A percentile compares a stretch with the other conserved stretches of the same genome.
Conservation (phyloP, 2,329 filamentous ascomycete genomes). For the Fusarium sulawesiense region DNA sequence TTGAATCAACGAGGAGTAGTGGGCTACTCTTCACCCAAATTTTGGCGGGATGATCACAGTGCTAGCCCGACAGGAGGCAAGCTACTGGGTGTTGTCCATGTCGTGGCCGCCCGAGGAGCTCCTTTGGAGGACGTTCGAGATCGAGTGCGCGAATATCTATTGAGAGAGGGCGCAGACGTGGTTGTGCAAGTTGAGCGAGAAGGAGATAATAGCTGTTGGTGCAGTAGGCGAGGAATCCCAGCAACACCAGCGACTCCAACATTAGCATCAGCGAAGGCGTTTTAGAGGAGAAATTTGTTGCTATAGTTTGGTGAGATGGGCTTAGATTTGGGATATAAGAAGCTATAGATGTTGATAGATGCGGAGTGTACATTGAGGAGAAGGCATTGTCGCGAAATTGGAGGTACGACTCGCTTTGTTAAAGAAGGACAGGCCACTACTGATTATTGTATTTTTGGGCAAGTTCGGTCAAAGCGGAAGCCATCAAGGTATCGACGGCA, state of each 20-base stretch:
- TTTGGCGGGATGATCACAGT: conserved; percentile 85
- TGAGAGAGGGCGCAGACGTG: conserved; percentile 78
- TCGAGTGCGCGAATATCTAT: conserved; percentile 78
- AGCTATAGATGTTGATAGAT: conserved; percentile 25
- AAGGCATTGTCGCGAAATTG: conserved; percentile 1
- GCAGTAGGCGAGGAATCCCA: conserved; percentile 51
- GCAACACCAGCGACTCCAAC: conserved; percentile 47
- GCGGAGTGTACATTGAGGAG: conserved; percentile 10
- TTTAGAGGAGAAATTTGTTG: conserved; percentile 43
- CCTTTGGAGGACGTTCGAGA: conserved; percentile 86
- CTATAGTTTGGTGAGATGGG: conserved; percentile 4
- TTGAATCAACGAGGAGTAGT: conserved; percentile 85
- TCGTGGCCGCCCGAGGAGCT: conserved; percentile 77
- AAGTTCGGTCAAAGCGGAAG: conserved; percentile 13
- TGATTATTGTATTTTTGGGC: conserved; percentile 1
- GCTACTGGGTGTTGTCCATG: conserved; percentile 86
- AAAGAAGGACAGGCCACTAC: not conserved
- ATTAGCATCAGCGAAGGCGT: conserved; percentile 49
- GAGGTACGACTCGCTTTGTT: conserved; percentile 14
- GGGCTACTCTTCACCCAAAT: conserved; percentile 86
- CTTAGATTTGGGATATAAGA: conserved; percentile 21
- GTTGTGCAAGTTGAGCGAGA: conserved; percentile 91
- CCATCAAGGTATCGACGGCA: conserved; percentile 1
- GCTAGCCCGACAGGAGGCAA: conserved; percentile 59
- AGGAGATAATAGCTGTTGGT: conserved; percentile 76